Base-by-base conservation (phyloP, 768 basidiomycete species). In the Pisolithus albus region DNA sequence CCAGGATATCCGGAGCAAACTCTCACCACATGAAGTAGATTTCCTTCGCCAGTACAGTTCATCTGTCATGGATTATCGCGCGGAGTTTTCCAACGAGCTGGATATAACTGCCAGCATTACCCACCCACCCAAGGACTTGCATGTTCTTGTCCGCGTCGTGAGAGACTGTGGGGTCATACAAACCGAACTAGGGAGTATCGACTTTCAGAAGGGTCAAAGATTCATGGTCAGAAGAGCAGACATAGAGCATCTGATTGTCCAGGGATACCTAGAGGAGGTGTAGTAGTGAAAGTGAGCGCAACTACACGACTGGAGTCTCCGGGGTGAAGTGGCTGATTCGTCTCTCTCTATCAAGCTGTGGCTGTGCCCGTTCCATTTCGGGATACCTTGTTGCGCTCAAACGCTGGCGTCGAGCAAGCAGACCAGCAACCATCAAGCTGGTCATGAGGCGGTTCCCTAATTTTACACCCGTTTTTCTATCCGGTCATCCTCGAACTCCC, bases 231-330 rank as follows among this genome's bases (percentile, higher is more conserved):
- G 89, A 36, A 74, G 91, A 58, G 80, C 88, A 7, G 92, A 94
- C 64, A 85, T 99, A 55, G 96, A 99, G 65, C 86, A 94, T 65
- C 76, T 98, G 59, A 91, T 98, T 59, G 84, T 94, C 1, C 89
- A 93, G 62, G 94, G 94, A 4, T 95, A 86, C 67, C 72, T 99
- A 58, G 90, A 97, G 72, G 83, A 94, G 61, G 84, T 95, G 54
- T 84, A 62, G 61, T 46, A 34, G 34, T 38, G 52, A 50, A 39
- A 46, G 57, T 49, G 41, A 24, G 47, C 38, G 30, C 39, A 49
- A 43, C 56, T 34, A 34, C 51, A n/a, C 30, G 10, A 30, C 26
- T 44, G 5, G 5, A 32, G 40, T 34, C 36, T 49, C 24, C 39
- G 16, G 21, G 21, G 21, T 23, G 19, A 15, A 19, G 11, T 49